Percentiles rank a stretch among this genome's conserved stretches.
These are phyloP conservation scores for Cladosporium colombiae DNA, from an alignment of 2,329 filamentous ascomycete species.

Conservation along the genomic window DNA sequence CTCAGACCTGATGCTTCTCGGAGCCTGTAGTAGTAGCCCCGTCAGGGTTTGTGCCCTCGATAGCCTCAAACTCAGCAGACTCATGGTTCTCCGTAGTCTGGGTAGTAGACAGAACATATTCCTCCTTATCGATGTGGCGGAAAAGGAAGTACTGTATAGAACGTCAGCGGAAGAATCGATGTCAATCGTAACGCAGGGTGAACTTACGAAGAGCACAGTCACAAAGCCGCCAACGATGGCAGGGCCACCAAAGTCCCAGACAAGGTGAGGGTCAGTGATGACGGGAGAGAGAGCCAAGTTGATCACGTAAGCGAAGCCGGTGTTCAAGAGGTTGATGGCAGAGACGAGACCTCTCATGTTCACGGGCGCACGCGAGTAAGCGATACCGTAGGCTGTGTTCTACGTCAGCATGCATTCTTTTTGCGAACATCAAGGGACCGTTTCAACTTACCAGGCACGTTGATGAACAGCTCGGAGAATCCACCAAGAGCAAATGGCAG, in stretches of 20 bases:
- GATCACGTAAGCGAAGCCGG: constrained; percentile 42
- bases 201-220: constrained; percentile 46
- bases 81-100: constrained; percentile 17
- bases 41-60: constrained; percentile 13
- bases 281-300: constrained; percentile 38
- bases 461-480: constrained; percentile 45
- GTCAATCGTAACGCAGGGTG: not conserved
- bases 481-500: constrained; percentile 41
- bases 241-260: constrained; percentile 53
- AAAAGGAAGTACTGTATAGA: constrained; percentile 8
- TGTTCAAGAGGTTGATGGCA: constrained; percentile 47
- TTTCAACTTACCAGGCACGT: constrained; percentile 37
- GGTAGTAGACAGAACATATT: constrained; percentile 18
- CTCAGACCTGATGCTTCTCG: not conserved
- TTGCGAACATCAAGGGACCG: not conserved
- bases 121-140: constrained; percentile 19
- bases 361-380: constrained; percentile 45
- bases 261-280: constrained; percentile 50
- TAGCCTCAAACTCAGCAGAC: constrained; percentile 14
- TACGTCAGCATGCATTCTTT: not conserved
- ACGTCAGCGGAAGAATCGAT: not conserved
- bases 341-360: constrained; percentile 47
- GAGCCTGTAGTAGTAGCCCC: not conserved
- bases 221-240: constrained; percentile 52
- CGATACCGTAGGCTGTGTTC: constrained; percentile 43